A percentile compares a stretch with the other conserved stretches of the same genome.
These are phyloP conservation scores for Ephemerocybe angulata DNA, from an alignment of 768 basidiomycete species.

Conservation along the genomic window DNA sequence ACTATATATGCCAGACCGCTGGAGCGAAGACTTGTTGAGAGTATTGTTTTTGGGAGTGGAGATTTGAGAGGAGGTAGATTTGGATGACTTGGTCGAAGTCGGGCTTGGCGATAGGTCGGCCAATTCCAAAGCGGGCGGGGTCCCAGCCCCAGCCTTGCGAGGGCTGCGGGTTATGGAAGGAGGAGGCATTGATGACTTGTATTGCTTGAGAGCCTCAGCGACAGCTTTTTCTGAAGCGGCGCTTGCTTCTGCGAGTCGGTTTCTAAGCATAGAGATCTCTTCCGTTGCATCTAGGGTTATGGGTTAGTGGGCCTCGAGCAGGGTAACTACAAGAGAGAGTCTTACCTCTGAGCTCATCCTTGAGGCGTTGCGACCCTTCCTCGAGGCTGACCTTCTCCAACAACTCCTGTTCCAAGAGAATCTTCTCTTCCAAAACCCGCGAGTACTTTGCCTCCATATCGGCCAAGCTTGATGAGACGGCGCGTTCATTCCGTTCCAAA, in stretches of 20 bases:
- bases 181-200: slow-evolving; percentile 10
- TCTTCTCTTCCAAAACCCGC: slow-evolving; percentile 92
- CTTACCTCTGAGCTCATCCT: slow-evolving; percentile 89
- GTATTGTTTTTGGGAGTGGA: slow-evolving; percentile 35
- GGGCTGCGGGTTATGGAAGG: slow-evolving; percentile 20
- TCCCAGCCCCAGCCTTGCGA: slow-evolving; percentile 18
- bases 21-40: slow-evolving; percentile 4
- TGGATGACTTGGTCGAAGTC: not conserved
- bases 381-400: slow-evolving; percentile 87
- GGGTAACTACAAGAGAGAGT: slow-evolving; percentile 1
- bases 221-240: slow-evolving; percentile 3
- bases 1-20: slow-evolving; percentile 35
- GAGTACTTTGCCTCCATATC: slow-evolving; percentile 88
- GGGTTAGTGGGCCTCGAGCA: slow-evolving; percentile 13
- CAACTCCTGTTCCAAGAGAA: slow-evolving; percentile 92
- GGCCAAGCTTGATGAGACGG: slow-evolving; percentile 75
- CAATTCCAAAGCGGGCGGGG: slow-evolving; percentile 24
- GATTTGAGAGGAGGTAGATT: slow-evolving; percentile 23
- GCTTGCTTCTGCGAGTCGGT: slow-evolving; percentile 48
- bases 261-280: slow-evolving; percentile 79
- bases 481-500: slow-evolving; percentile 90
- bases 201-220: slow-evolving; percentile 17
- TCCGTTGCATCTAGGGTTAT: slow-evolving; percentile 60
- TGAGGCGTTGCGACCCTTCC: slow-evolving; percentile 86
- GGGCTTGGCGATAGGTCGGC: slow-evolving; percentile 25